phyloP scores from a whole-genome alignment of 1,284 basidiomycete species.

The Pholiota adiposa region DNA sequence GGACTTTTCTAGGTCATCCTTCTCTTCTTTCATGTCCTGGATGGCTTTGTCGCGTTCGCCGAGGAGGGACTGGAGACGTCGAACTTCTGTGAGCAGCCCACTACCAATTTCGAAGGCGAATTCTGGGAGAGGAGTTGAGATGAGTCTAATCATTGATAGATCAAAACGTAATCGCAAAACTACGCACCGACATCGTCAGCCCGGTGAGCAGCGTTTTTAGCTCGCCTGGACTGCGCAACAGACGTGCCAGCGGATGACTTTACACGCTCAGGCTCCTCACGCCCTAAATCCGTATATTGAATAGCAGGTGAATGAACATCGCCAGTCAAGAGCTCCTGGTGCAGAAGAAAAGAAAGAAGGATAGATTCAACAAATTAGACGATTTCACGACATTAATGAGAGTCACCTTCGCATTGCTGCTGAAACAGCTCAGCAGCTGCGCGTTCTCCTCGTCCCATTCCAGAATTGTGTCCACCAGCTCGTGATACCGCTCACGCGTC shows the following conservation, averaged over 20 bases:
- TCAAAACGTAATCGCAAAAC: slow-evolving; percentile 15
- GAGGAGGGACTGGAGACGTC: slow-evolving; percentile 85
- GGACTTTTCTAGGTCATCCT: slow-evolving; percentile 79
- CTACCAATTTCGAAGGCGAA: slow-evolving; percentile 97
- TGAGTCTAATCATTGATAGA: slow-evolving; percentile 22
- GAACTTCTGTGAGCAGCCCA: slow-evolving; percentile 86
- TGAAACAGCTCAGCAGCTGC: slow-evolving; percentile 74
- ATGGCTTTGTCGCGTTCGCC: slow-evolving; percentile 89
- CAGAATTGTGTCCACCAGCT: slow-evolving; percentile 78
- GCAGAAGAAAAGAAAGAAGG: slow-evolving; percentile 14
- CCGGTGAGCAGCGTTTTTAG: slow-evolving; percentile 84
- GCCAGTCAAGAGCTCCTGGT: slow-evolving; percentile 39
- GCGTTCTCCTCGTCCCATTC: slow-evolving; percentile 87
- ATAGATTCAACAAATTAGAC: neutral
- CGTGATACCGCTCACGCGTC: slow-evolving; percentile 72
- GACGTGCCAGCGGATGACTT: slow-evolving; percentile 47
- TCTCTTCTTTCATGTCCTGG: slow-evolving; percentile 86
- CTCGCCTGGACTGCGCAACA: slow-evolving; percentile 79
- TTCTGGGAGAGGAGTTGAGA: slow-evolving; percentile 51
- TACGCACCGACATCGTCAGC: slow-evolving; percentile 82
- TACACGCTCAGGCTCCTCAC: slow-evolving; percentile 50
- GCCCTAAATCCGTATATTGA: slow-evolving; percentile 42
- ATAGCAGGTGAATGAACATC: slow-evolving; percentile 41
- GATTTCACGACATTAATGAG: slow-evolving; percentile 2
- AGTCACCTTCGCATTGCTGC: slow-evolving; percentile 58